phyloP scores from a whole-genome alignment of 2,329 filamentous ascomycete species.

The Scytalidium lignicola region DNA sequence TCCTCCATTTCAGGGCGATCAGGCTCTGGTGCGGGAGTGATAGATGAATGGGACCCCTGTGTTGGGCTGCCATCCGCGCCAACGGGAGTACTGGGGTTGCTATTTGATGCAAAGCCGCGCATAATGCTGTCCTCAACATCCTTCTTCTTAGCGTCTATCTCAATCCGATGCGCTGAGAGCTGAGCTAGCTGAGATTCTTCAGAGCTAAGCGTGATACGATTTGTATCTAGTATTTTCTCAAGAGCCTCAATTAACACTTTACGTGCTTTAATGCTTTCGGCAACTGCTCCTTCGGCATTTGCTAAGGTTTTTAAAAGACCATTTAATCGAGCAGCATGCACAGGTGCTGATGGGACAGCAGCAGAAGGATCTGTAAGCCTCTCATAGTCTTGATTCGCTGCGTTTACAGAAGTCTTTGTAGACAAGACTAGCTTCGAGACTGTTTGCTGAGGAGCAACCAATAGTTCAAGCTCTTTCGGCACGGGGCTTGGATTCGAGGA shows the following conservation, averaged over 20 bases:
- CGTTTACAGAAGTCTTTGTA: constrained; percentile 60
- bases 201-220: constrained; percentile 61
- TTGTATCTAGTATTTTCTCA: constrained; percentile 74
- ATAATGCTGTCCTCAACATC: constrained; percentile 91
- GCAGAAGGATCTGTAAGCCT: constrained; percentile 71
- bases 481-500: constrained; percentile 51
- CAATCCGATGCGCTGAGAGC: constrained; percentile 59
- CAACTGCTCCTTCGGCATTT: constrained; percentile 81
- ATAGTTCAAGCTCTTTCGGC: constrained; percentile 69
- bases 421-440: constrained; percentile 68
- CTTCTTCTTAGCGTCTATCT: constrained; percentile 76
- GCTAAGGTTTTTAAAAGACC: constrained; percentile 86
- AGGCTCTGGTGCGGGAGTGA: constrained; percentile 50
- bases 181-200: constrained; percentile 65
- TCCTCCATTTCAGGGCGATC: constrained; percentile 79
- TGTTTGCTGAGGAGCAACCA: constrained; percentile 70
- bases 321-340: constrained; percentile 85
- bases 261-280: constrained; percentile 83
- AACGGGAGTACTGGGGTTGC: constrained; percentile 43
- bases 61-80: constrained; percentile 36
- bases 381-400: constrained; percentile 76
- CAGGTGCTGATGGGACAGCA: constrained; percentile 72
- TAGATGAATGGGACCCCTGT: constrained; percentile 28
- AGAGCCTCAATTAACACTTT: constrained; percentile 71
- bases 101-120: constrained; percentile 65